A percentile compares a stretch with the other conserved stretches of the same genome.
Conservation (phyloP, 1,139 yeast species). For the Geotrichum macrosporum region DNA sequence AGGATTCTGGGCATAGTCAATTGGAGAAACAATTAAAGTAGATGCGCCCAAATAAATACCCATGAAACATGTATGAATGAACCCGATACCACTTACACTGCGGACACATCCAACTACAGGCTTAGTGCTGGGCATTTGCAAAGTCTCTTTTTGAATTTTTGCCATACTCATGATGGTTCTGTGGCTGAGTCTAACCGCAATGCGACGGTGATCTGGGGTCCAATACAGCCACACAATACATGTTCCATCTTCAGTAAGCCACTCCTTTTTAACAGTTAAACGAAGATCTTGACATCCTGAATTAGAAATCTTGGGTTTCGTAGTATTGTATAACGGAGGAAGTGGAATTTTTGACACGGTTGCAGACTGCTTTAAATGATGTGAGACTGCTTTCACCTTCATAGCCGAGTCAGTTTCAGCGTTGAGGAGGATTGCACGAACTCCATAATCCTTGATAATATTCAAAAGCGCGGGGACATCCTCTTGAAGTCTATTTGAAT, state of each 20-base stretch:
- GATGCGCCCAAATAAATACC: slow-evolving; percentile 87
- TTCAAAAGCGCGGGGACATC: slow-evolving; percentile 68
- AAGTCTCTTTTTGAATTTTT: slow-evolving; percentile 86
- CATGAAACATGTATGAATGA: slow-evolving; percentile 71
- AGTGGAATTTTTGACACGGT: slow-evolving; percentile 43
- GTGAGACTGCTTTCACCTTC: slow-evolving; percentile 65
- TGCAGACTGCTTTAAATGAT: slow-evolving; percentile 55
- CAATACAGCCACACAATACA: slow-evolving; percentile 65
- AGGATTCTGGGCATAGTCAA: slow-evolving; percentile 75
- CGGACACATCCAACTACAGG: slow-evolving; percentile 85
- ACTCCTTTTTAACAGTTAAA: slow-evolving; percentile 43
- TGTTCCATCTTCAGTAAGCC: slow-evolving; percentile 33
- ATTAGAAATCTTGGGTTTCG: slow-evolving; percentile 57
- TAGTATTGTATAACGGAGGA: slow-evolving; percentile 62
- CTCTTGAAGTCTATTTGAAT: slow-evolving; percentile 63
- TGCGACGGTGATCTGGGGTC: slow-evolving; percentile 68
- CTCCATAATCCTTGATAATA: slow-evolving; percentile 64
- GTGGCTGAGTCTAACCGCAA: slow-evolving; percentile 63
- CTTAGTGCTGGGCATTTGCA: slow-evolving; percentile 67
- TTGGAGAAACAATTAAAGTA: slow-evolving; percentile 74
- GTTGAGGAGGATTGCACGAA: slow-evolving; percentile 70
- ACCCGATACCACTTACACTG: slow-evolving; percentile 81
- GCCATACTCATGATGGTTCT: slow-evolving; percentile 69
- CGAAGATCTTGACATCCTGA: slow-evolving; percentile 46
- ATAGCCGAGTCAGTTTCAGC: slow-evolving; percentile 63